Evolutionary conservation across 352 stramenopile species (phyloP).

Genomic region (Phytopythium cucurbitacearum): DNA sequence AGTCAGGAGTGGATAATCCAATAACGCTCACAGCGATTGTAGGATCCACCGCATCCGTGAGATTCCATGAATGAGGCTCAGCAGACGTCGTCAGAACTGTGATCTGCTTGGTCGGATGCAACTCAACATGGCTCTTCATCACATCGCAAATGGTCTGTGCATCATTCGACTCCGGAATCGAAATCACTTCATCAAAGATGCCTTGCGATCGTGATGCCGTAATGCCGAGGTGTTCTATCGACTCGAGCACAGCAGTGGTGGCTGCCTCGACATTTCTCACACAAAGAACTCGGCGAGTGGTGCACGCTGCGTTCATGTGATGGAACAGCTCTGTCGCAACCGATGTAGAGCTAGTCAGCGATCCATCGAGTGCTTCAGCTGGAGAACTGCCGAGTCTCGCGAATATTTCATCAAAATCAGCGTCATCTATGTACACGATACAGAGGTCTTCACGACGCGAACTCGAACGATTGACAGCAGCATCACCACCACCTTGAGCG

Average conservation of each 20-base stretch:
- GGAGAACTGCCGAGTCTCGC: neutral
- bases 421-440: slow-evolving; percentile 25
- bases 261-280: slow-evolving; percentile 8
- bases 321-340: neutral
- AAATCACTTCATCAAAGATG: slow-evolving; percentile 22
- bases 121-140: slow-evolving; percentile 3
- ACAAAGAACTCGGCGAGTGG: slow-evolving; percentile 11
- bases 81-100: slow-evolving; percentile 20
- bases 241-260: neutral
- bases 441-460: slow-evolving; percentile 8
- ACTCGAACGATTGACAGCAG: slow-evolving; percentile 3
- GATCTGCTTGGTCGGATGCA: slow-evolving; percentile 13
- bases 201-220: slow-evolving; percentile 9
- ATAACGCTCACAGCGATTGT: slow-evolving; percentile 10
- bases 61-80: slow-evolving; percentile 13
- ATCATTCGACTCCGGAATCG: neutral
- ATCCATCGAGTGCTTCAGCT: neutral
- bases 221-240: slow-evolving; percentile 16
- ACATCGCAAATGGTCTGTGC: neutral
- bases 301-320: neutral
- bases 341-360: neutral
- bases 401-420: slow-evolving; percentile 7
- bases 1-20: slow-evolving; percentile 2
- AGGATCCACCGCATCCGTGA: slow-evolving; percentile 8
- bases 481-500: neutral